Conservation (phyloP, 1,139 yeast genomes). For the Protomyces gravidus region DNA sequence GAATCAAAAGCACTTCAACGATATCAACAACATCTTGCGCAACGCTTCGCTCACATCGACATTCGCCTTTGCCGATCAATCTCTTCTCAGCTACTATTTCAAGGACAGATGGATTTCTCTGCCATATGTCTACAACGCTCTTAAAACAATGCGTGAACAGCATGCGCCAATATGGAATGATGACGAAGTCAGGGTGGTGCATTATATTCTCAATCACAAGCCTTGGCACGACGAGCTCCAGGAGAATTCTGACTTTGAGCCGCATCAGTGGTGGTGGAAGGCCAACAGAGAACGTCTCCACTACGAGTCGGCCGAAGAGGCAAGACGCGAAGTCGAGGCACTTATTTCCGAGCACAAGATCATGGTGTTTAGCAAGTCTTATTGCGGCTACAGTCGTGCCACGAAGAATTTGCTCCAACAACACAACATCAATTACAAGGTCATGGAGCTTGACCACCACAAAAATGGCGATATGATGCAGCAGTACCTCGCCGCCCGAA, state of each 20-base stretch:
- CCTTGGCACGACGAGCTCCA: conserved; percentile 49
- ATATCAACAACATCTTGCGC: conserved; percentile 43
- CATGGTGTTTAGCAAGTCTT: conserved; percentile 14
- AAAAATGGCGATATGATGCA: conserved; percentile 6
- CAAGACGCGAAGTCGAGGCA: neutral
- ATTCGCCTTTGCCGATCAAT: conserved; percentile 57
- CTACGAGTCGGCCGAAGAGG: conserved; percentile 6
- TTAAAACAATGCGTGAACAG: conserved; percentile 48
- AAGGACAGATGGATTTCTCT: conserved; percentile 49
- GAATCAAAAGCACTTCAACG: conserved; percentile 39
- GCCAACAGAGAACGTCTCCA: conserved; percentile 37
- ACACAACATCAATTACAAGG: neutral
- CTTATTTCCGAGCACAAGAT: conserved; percentile 7
- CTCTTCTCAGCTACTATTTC: conserved; percentile 52
- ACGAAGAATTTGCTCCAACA: conserved; percentile 2
- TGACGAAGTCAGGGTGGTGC: conserved; percentile 50
- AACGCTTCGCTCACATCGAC: conserved; percentile 41
- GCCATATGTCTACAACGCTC: conserved; percentile 52
- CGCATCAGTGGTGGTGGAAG: conserved; percentile 43
- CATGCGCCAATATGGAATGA: conserved; percentile 50
- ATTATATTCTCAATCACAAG: conserved; percentile 50
- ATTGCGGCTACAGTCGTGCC: conserved; percentile 18
- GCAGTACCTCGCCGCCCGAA: conserved; percentile 3
- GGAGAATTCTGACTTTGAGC: conserved; percentile 38
- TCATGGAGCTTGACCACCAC: conserved; percentile 16